Percentiles rank a stretch among this genome's conserved stretches.
phyloP scores from a whole-genome alignment of 1,284 basidiomycete species.

The Ustilago trichophora region DNA sequence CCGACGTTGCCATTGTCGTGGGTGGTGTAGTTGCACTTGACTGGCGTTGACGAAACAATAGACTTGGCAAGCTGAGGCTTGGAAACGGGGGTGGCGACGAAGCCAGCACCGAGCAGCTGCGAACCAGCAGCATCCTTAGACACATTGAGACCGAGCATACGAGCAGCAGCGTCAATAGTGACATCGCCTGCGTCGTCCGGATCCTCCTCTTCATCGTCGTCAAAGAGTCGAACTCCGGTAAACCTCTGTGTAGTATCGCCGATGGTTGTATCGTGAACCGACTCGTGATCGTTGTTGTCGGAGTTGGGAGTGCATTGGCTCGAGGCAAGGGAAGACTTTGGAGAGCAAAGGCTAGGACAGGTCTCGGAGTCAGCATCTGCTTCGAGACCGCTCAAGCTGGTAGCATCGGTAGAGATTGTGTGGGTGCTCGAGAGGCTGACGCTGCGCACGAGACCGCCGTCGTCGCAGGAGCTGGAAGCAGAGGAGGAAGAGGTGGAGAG shows the following conservation, averaged over 20 bases:
- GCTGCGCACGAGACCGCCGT: conserved; percentile 26
- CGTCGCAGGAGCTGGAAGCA: conserved; percentile 7
- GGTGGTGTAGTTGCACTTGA: conserved; percentile 52
- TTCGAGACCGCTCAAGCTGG: conserved; percentile 15
- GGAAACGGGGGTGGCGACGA: too few relatives aligned
- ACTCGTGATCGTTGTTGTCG: conserved; percentile 8
- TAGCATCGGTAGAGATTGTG: conserved; percentile 38
- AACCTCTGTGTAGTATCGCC: conserved; percentile 34
- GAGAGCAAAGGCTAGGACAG: conserved; percentile 42
- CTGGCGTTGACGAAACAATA: conserved; percentile 7
- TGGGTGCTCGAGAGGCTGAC: conserved; percentile 29
- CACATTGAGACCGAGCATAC: conserved; percentile 19
- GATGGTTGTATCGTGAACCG: conserved; percentile 29
- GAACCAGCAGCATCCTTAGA: conserved; percentile 6
- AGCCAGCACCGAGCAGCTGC: background rate
- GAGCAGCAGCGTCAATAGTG: conserved; percentile 24
- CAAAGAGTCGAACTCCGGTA: conserved; percentile 29
- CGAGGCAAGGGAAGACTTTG: conserved; percentile 14
- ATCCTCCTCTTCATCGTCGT: conserved; percentile 17
- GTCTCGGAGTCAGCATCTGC: conserved; percentile 15
- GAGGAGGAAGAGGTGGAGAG: conserved; percentile 25
- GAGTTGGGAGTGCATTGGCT: conserved; percentile 19
- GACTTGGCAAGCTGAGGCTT: conserved; percentile 4
- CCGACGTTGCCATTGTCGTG: conserved; percentile 62
- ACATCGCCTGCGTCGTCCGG: conserved; percentile 34